phyloP scores from a whole-genome alignment of 2,329 filamentous ascomycete species.

The Talaromyces marneffei region DNA sequence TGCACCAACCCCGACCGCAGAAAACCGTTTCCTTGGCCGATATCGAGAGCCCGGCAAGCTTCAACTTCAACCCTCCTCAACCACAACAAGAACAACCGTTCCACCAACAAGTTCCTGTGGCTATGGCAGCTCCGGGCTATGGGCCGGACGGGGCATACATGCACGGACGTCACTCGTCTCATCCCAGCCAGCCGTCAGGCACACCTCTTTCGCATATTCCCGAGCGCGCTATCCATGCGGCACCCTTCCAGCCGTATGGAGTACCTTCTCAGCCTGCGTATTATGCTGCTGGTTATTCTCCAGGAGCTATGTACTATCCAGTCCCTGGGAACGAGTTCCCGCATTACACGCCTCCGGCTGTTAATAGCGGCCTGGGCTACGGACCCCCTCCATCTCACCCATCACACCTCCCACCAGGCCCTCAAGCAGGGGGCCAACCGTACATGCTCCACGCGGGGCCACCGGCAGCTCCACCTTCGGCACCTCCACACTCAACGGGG shows the following conservation, averaged over 20 bases:
- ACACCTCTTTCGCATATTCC: conserved; percentile 89
- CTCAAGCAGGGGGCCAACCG: conserved; percentile 5
- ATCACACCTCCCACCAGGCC: background rate
- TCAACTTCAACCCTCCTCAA: conserved; percentile 55
- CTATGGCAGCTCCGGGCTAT: conserved; percentile 57
- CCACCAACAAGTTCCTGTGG: conserved; percentile 84
- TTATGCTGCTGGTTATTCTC: conserved; percentile 53
- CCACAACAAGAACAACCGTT: conserved; percentile 76
- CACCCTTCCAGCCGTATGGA: conserved; percentile 74
- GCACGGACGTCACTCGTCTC: conserved; percentile 63
- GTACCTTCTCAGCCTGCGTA: conserved; percentile 53
- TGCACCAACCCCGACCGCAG: conserved; percentile 92
- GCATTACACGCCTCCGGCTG: conserved; percentile 3
- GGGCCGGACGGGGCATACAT: conserved; percentile 49
- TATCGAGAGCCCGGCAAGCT: conserved; percentile 73
- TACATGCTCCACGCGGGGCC: conserved; percentile 10
- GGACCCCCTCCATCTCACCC: conserved; percentile 22
- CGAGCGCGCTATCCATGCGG: conserved; percentile 84
- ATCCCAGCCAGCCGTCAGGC: conserved; percentile 64
- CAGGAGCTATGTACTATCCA: conserved; percentile 64
- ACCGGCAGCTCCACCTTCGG: conserved; percentile 1
- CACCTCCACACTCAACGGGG: conserved; percentile 12
- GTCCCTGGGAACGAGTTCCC: conserved; percentile 22
- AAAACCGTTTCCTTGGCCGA: conserved; percentile 89
- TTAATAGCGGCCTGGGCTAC: conserved; percentile 31